Conservation (phyloP, 306 rosid genomes). For the Phaseolus lunatus region DNA sequence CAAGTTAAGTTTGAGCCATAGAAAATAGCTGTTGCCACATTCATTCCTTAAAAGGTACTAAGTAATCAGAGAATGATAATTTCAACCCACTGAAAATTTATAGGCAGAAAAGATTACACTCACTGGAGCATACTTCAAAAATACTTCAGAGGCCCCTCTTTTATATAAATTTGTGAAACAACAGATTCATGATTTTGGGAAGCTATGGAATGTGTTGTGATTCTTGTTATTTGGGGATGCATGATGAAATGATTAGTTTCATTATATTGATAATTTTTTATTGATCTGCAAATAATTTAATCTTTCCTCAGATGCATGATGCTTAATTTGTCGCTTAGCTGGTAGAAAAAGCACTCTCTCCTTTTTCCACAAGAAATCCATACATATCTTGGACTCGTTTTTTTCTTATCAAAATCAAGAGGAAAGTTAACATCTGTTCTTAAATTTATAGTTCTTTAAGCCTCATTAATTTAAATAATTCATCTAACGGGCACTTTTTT, state of each 20-base stretch:
- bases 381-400: constrained; percentile 39
- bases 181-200: not conserved
- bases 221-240: not conserved
- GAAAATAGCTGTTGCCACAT: not conserved
- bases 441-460: not conserved
- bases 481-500: constrained; percentile 18
- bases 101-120: not conserved
- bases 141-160: not conserved
- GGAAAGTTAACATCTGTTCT: constrained; percentile 35
- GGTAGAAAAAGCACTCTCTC: constrained; percentile 40
- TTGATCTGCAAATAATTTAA: constrained; percentile 21
- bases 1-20: not conserved
- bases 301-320: constrained; percentile 34
- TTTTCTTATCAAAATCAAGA: constrained; percentile 31
- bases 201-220: not conserved
- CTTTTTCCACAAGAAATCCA: constrained; percentile 43
- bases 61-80: not conserved
- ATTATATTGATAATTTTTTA: constrained; percentile 12
- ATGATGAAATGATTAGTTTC: constrained; percentile 38
- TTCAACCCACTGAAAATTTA: not conserved
- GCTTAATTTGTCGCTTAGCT: constrained; percentile 47
- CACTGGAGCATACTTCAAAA: not conserved
- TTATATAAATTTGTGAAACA: not conserved
- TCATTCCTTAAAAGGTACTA: not conserved
- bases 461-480: constrained; percentile 3